A percentile compares a stretch with the other conserved stretches of the same genome.
phyloP scores from a whole-genome alignment of 2,329 filamentous ascomycete species.

The Aureobasidium sp. region DNA sequence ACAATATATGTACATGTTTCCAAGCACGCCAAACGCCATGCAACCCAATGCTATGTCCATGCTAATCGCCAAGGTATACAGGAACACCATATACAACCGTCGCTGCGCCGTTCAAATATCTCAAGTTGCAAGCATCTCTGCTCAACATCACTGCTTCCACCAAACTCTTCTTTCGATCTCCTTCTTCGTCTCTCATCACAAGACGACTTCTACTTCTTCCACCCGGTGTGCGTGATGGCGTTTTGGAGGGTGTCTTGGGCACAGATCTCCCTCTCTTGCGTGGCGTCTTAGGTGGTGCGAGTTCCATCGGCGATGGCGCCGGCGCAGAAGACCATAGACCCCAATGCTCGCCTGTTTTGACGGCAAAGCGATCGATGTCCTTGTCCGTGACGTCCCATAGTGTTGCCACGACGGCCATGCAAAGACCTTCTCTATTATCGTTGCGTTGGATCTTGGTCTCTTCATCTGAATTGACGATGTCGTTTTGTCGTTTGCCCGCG shows the following conservation, averaged over 20 bases:
- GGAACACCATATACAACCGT: slow-evolving; percentile 94
- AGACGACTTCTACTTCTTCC: slow-evolving; percentile 24
- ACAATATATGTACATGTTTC: neutral
- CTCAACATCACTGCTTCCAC: slow-evolving; percentile 76
- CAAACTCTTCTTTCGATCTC: slow-evolving; percentile 43
- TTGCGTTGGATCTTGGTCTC: neutral
- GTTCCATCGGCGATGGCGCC: slow-evolving; percentile 25
- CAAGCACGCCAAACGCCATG: neutral
- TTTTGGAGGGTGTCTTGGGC: slow-evolving; percentile 29
- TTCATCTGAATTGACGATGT: neutral
- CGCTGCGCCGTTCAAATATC: slow-evolving; percentile 87
- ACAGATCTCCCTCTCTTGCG: slow-evolving; percentile 21
- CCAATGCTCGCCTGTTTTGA: slow-evolving; percentile 75
- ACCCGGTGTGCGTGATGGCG: slow-evolving; percentile 26
- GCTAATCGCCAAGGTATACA: slow-evolving; percentile 57
- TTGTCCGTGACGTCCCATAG: slow-evolving; percentile 98
- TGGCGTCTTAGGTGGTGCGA: slow-evolving; percentile 25
- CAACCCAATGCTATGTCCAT: neutral
- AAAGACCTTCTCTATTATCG: slow-evolving; percentile 22
- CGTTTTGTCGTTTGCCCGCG: slow-evolving; percentile 52
- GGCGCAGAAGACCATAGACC: slow-evolving; percentile 51
- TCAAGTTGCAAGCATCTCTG: slow-evolving; percentile 72
- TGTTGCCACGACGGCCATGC: slow-evolving; percentile 76
- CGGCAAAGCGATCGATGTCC: slow-evolving; percentile 90
- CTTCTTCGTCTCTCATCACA: slow-evolving; percentile 24